These are phyloP conservation scores for Cystofilobasidium capitatum DNA, from an alignment of 768 basidiomycete genomes.

Conservation along the genomic window DNA sequence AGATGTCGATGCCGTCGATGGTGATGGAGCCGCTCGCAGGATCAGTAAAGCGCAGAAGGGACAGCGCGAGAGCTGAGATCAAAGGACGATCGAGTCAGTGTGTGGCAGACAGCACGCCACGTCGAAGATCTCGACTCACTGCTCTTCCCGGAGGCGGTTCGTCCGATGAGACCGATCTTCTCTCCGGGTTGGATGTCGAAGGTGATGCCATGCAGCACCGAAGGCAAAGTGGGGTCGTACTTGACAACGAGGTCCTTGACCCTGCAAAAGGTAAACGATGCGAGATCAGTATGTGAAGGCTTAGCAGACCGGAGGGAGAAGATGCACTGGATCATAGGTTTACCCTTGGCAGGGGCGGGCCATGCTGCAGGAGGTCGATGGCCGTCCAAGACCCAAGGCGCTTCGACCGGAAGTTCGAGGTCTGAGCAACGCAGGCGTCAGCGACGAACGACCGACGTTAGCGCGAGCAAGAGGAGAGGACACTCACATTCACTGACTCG, in stretches of 20 bases:
- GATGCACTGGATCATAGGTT: conserved; percentile 43
- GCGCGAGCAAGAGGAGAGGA: background rate
- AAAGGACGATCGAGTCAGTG: background rate
- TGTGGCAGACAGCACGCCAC: conserved; percentile 39
- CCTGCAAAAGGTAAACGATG: background rate
- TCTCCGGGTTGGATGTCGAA: conserved; percentile 60
- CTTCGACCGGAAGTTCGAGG: conserved; percentile 58
- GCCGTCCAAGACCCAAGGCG: conserved; percentile 51
- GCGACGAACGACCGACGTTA: background rate
- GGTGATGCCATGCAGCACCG: conserved; percentile 63
- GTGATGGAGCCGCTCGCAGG: conserved; percentile 44
- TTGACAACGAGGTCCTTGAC: conserved; percentile 62
- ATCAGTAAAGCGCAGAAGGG: conserved; percentile 56
- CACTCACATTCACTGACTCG: conserved; percentile 52
- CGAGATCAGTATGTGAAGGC: background rate
- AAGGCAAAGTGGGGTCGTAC: conserved; percentile 73
- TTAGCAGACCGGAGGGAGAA: background rate
- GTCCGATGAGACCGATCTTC: conserved; percentile 54
- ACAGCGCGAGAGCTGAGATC: conserved; percentile 49
- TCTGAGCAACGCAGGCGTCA: conserved; percentile 31
- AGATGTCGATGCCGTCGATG: conserved; percentile 63
- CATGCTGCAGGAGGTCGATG: conserved; percentile 61
- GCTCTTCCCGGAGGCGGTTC: conserved; percentile 9
- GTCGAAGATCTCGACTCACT: background rate
- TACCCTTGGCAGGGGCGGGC: conserved; percentile 49